Percentiles rank a stretch among this genome's conserved stretches.
phyloP scores from a whole-genome alignment of 2,329 filamentous ascomycete species.

The Exophiala oligosperma region DNA sequence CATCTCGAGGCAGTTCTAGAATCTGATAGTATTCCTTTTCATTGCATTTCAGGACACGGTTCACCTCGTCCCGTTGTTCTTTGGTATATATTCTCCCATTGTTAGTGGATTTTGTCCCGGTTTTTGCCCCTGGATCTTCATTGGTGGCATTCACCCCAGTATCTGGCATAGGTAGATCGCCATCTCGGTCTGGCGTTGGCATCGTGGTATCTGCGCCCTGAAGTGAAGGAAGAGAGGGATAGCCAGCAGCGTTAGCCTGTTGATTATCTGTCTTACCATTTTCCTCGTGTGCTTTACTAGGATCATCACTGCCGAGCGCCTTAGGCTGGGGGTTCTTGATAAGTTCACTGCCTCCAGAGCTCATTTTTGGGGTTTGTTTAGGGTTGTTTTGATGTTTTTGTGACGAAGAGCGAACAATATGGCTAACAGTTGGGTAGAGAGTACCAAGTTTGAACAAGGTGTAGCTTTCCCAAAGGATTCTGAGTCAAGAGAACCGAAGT shows the following conservation, averaged over 20 bases:
- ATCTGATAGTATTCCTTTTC: not conserved
- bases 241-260: not conserved
- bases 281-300: not conserved
- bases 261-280: not conserved
- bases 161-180: not conserved
- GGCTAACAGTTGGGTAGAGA: not conserved
- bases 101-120: not conserved
- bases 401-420: not conserved
- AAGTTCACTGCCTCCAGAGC: not conserved
- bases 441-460: not conserved
- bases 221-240: not conserved
- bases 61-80: conserved; percentile 1
- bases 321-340: not conserved
- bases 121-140: not conserved
- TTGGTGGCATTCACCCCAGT: not conserved
- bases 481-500: not conserved
- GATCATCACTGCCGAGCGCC: not conserved
- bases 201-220: not conserved
- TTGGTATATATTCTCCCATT: conserved; percentile 1
- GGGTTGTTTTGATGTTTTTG: not conserved
- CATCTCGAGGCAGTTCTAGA: not conserved
- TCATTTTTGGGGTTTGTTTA: not conserved
- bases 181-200: not conserved
- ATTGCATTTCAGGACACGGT: not conserved
- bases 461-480: not conserved